These are phyloP conservation scores for Phtheirospermum japonicum DNA, from an alignment of 257 asterid genomes.

Conservation along the genomic window DNA sequence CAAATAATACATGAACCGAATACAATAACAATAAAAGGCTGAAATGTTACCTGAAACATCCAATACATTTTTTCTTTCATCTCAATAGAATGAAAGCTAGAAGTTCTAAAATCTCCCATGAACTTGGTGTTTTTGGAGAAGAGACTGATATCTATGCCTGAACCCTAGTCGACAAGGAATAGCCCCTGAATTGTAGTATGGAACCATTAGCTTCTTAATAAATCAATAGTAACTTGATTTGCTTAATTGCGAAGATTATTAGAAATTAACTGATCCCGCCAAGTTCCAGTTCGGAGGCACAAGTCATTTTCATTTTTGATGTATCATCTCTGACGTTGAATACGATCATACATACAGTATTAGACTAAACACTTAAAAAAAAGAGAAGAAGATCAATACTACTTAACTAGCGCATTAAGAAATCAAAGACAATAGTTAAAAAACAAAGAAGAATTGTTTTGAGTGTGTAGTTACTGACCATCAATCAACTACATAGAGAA, in stretches of 20 bases:
- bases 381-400: background rate
- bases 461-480: no score
- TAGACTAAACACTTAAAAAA: constrained; percentile 16
- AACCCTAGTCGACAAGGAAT: constrained; percentile 97
- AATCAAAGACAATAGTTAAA: no score
- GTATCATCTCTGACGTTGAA: constrained; percentile 56
- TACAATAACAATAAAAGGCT: no score
- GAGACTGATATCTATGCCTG: constrained; percentile 78
- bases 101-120: no score
- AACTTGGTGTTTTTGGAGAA: constrained; percentile 59
- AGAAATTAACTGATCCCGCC: constrained; percentile 79
- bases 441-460: no score
- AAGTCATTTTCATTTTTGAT: constrained; percentile 49
- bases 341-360: constrained; percentile 3
- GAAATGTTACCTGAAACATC: constrained; percentile 67
- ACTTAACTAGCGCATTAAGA: no score
- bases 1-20: background rate
- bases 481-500: no score
- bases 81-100: constrained; percentile 90
- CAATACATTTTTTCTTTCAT: constrained; percentile 91
- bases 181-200: constrained; percentile 60
- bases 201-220: constrained; percentile 19
- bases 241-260: constrained; percentile 3
- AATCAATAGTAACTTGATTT: constrained; percentile 13
- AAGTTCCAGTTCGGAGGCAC: constrained; percentile 54